Percentiles rank a stretch among this genome's conserved stretches.
These are phyloP conservation scores for Luffa acutangula DNA, from an alignment of 306 rosid species.

Conservation along the genomic window DNA sequence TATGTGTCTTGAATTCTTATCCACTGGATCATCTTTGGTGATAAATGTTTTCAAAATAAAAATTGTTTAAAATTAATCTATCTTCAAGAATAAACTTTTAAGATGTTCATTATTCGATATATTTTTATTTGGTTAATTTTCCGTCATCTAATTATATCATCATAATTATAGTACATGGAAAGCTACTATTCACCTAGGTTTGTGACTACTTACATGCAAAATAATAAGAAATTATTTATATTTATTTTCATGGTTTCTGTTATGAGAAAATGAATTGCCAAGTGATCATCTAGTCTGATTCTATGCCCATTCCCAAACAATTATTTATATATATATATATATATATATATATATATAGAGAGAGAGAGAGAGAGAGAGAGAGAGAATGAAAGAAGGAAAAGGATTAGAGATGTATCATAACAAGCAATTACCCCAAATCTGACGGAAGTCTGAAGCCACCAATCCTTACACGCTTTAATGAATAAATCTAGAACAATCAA, in stretches of 20 bases:
- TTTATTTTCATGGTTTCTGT: background rate
- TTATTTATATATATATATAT: background rate
- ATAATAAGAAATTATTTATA: background rate
- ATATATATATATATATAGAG: background rate
- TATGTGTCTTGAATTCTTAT: background rate
- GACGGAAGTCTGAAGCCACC: constrained; percentile 80
- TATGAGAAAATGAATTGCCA: background rate
- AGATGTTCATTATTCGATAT: background rate
- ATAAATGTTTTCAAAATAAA: background rate
- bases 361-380: no score
- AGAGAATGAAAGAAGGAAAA: background rate
- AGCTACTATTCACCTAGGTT: background rate
- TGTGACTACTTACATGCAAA: background rate
- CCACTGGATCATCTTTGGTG: background rate
- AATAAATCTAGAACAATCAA: constrained; percentile 52
- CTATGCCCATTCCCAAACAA: background rate
- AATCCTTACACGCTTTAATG: constrained; percentile 77
- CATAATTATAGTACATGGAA: background rate
- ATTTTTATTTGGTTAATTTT: background rate
- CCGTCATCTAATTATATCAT: background rate
- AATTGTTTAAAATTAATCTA: background rate
- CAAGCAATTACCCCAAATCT: constrained; percentile 68
- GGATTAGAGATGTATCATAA: background rate
- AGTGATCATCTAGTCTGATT: background rate
- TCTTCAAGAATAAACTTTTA: background rate